Evolutionary conservation across 257 asterid genomes (phyloP), one percentile per base, ranked within the genome.

Genomic region (Solanum acaule): DNA sequence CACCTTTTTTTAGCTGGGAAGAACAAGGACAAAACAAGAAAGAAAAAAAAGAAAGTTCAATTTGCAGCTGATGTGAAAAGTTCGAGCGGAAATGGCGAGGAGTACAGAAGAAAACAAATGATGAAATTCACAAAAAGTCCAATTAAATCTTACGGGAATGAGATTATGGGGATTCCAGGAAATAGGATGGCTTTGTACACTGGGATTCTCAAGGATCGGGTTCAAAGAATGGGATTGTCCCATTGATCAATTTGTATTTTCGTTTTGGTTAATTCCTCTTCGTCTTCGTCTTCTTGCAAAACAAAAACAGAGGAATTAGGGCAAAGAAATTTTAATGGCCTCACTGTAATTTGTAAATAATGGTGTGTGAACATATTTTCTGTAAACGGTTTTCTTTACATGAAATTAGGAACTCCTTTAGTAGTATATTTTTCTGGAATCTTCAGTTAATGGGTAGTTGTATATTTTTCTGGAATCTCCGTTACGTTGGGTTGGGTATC

Each of bases 41-140:
- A 71, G 90, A 92, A 90, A 93, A 92, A 89, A 89, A 95, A 94
- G 90, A 90, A 68, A 86, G 99, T 96, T 10, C 89, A 89, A 38
- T 96, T 96, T 87, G 98, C 98, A 2, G 95, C 92, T 6, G 97
- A 93, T 52, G 98, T 95, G 94, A 94, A 92, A 86, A 96, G 91
- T 15, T 86, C 98, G 2, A 91, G 86, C 15, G 91, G 94, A 16
- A 88, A 91, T 84, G 95, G 97, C 0, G 96, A 95, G 56, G 76
- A 84, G 78, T 93, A 94, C 93, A 88, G 98, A 86, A 92, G 90
- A 79, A 73, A 84, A n/a, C 90, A 83, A 8, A 85, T 87, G 73
- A 68, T 35, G 73, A 6, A 63, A 42, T 1, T 31, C 52, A 52
- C 70, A 82, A 71, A 89, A 89, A 52, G 13, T 73, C 86, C 84